Evolutionary conservation across 2,329 filamentous ascomycete species (phyloP).

Genomic region (Rutstroemia sp.): DNA sequence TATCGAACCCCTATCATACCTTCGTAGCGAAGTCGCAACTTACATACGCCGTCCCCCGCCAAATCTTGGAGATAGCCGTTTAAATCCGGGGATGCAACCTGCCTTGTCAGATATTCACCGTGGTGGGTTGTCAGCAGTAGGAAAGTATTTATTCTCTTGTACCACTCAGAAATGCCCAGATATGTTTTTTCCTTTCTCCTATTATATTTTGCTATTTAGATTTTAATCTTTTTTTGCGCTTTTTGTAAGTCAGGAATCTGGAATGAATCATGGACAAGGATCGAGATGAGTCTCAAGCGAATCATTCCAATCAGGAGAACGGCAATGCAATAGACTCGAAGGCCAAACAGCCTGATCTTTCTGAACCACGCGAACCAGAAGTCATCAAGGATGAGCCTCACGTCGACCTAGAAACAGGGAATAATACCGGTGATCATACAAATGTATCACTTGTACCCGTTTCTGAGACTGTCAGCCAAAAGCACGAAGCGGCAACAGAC

Average conservation of each 20-base stretch:
- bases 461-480: neutral
- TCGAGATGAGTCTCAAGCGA: too few relatives aligned
- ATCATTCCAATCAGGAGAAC: too few relatives aligned
- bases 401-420: neutral
- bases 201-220: too few relatives aligned
- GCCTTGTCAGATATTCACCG: neutral
- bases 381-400: neutral
- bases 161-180: too few relatives aligned
- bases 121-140: neutral
- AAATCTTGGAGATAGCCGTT: neutral
- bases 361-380: too few relatives aligned
- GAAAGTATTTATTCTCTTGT: too few relatives aligned
- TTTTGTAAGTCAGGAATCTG: too few relatives aligned
- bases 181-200: too few relatives aligned
- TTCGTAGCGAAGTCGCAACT: neutral
- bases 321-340: too few relatives aligned
- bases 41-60: neutral
- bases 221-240: too few relatives aligned
- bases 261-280: too few relatives aligned
- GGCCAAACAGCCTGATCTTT: too few relatives aligned
- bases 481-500: neutral
- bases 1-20: neutral
- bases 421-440: neutral
- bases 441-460: neutral
- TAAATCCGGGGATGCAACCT: neutral